Evolutionary conservation across 805 yeast genomes (phyloP).

Genomic region (Candida ovalis): DNA sequence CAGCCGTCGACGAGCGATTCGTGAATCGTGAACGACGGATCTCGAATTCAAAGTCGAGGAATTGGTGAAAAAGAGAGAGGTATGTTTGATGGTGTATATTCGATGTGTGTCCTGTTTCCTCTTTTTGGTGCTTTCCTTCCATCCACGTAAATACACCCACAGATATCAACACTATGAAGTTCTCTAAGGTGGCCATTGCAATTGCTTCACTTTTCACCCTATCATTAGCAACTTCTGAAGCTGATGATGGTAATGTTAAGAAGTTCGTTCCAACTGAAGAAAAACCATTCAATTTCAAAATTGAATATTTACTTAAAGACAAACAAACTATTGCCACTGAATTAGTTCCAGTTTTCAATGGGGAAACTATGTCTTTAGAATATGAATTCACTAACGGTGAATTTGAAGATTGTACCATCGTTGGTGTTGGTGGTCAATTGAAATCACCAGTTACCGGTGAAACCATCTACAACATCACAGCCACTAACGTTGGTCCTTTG

Average conservation of each 20-base stretch:
- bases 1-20: too few species aligned
- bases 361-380: conserved; percentile 48
- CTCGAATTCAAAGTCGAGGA: too few species aligned
- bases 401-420: conserved; percentile 44
- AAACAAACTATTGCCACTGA: conserved; percentile 36
- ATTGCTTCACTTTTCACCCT: conserved; percentile 18
- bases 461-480: conserved; percentile 57
- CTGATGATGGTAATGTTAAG: conserved; percentile 9
- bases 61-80: too few species aligned
- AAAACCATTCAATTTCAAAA: conserved; percentile 41
- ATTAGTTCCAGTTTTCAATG: conserved; percentile 42
- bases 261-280: conserved; percentile 31
- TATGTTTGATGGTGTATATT: neutral
- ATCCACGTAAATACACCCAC: neutral
- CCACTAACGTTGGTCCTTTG: conserved; percentile 60
- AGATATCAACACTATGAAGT: conserved; percentile 14
- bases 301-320: conserved; percentile 48
- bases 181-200: conserved; percentile 15
- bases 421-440: conserved; percentile 69
- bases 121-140: neutral
- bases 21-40: too few species aligned
- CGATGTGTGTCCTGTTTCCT: neutral
- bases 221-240: conserved; percentile 13
- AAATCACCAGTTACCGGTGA: conserved; percentile 51
- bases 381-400: conserved; percentile 55